A percentile compares a stretch with the other conserved stretches of the same genome.
These are phyloP conservation scores for Incumbomyces delicatus DNA, from an alignment of 2,329 filamentous ascomycete genomes.

Conservation along the genomic window DNA sequence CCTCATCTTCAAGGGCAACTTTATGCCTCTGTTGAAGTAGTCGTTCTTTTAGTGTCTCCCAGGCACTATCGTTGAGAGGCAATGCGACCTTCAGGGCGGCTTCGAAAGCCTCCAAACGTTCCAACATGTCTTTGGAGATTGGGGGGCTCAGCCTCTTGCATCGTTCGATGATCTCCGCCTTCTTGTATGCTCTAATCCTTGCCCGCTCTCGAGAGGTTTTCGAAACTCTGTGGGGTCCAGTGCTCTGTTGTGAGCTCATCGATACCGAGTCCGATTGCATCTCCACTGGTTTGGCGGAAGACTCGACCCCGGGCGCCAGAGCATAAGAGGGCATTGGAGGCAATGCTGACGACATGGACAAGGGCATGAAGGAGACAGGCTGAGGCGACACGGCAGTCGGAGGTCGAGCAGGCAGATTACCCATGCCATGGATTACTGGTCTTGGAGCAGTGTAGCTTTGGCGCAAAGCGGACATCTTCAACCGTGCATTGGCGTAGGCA, in stretches of 20 bases:
- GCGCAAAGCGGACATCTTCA: no score
- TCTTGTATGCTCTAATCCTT: conserved; percentile 50
- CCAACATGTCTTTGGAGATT: conserved; percentile 51
- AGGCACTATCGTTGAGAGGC: conserved; percentile 58
- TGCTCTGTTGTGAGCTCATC: conserved; percentile 3
- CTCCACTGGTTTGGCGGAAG: not conserved
- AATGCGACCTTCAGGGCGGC: conserved; percentile 61
- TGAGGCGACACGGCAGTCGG: not conserved
- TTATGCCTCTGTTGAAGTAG: conserved; percentile 56
- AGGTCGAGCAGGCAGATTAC: not conserved
- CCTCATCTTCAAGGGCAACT: conserved; percentile 40
- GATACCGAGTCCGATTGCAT: conserved; percentile 3
- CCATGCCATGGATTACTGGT: not conserved
- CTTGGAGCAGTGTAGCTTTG: no score
- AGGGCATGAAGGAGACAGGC: not conserved
- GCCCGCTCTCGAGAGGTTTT: conserved; percentile 48
- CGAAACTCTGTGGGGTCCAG: conserved; percentile 43
- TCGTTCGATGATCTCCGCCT: conserved; percentile 61
- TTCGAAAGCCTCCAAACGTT: conserved; percentile 63
- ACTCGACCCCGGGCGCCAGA: not conserved
- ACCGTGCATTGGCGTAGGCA: conserved; percentile 11
- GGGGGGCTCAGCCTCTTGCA: conserved; percentile 58
- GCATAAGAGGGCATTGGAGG: conserved; percentile 3
- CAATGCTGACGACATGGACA: not conserved
- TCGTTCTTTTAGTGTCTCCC: conserved; percentile 58